Evolutionary conservation across 2,329 filamentous ascomycete genomes (phyloP).

Genomic region (Bipolaris cookei): DNA sequence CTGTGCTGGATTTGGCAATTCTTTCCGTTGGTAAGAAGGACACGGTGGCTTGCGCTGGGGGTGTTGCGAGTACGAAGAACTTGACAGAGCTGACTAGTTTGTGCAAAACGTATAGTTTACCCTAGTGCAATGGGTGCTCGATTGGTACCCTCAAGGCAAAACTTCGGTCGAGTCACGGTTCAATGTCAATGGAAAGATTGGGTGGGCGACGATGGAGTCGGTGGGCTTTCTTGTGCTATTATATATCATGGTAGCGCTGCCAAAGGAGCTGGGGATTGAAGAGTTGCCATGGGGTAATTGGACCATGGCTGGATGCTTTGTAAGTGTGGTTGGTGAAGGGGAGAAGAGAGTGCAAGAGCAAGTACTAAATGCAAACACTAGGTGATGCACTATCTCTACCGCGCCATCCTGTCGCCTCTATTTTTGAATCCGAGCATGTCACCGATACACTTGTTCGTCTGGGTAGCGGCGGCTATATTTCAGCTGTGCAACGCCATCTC

Average conservation of each 20-base stretch:
- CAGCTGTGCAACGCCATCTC: constrained; percentile 81
- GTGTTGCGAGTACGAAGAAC: not conserved
- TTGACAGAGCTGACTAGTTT: not conserved
- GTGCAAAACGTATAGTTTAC: constrained; percentile 62
- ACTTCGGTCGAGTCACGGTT: constrained; percentile 75
- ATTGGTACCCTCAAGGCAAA: constrained; percentile 91
- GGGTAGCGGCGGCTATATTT: constrained; percentile 69
- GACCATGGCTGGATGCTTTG: constrained; percentile 72
- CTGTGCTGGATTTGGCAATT: constrained; percentile 55
- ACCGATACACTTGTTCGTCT: constrained; percentile 77
- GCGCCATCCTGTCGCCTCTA: constrained; percentile 81
- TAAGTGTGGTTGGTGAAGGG: constrained; percentile 40
- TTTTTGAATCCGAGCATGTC: constrained; percentile 88
- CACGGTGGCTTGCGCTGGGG: not conserved
- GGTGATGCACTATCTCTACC: constrained; percentile 88
- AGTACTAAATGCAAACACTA: constrained; percentile 41
- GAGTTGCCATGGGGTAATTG: constrained; percentile 77
- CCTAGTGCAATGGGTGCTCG: constrained; percentile 71
- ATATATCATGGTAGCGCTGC: constrained; percentile 77
- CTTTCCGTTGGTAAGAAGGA: constrained; percentile 56
- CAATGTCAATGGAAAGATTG: constrained; percentile 88
- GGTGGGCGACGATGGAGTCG: constrained; percentile 88
- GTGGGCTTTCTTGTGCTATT: constrained; percentile 77
- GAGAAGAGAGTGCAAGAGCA: not conserved
- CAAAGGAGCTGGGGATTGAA: constrained; percentile 62